Conservation (phyloP, 2,329 filamentous ascomycete genomes). For the Fusarium acutatum region DNA sequence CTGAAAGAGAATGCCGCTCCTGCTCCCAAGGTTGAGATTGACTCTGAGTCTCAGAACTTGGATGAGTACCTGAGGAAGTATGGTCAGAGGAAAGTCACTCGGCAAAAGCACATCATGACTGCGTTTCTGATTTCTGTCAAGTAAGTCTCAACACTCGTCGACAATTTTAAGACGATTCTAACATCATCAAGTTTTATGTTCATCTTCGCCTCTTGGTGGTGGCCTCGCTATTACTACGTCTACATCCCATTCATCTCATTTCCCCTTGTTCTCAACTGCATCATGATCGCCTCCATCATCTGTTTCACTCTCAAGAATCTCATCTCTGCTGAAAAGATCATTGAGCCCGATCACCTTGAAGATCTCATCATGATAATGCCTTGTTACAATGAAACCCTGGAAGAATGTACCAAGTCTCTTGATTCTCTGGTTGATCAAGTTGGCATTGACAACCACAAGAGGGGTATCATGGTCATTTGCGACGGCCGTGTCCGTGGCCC, state of each 20-base stretch:
- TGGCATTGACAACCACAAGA: slow-evolving; percentile 32
- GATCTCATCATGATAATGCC: slow-evolving; percentile 50
- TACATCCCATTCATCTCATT: slow-evolving; percentile 41
- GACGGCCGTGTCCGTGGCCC: slow-evolving; percentile 38
- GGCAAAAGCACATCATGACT: slow-evolving; percentile 25
- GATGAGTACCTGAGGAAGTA: slow-evolving; percentile 15
- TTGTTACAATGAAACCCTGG: slow-evolving; percentile 54
- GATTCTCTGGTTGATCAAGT: slow-evolving; percentile 42
- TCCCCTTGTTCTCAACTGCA: slow-evolving; percentile 37
- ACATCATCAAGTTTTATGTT: slow-evolving; percentile 28
- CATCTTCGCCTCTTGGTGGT: slow-evolving; percentile 40
- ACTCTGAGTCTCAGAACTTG: slow-evolving; percentile 23
- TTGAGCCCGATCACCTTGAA: slow-evolving; percentile 41
- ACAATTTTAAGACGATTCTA: neutral
- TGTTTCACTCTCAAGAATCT: slow-evolving; percentile 26
- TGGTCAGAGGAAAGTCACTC: slow-evolving; percentile 17
- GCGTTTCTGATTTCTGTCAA: slow-evolving; percentile 22
- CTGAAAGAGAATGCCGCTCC: neutral
- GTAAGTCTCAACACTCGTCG: neutral
- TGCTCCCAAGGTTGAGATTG: slow-evolving; percentile 3
- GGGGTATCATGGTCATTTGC: slow-evolving; percentile 36
- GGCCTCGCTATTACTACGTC: slow-evolving; percentile 35
- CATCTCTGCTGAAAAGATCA: slow-evolving; percentile 18
- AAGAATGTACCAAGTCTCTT: slow-evolving; percentile 47
- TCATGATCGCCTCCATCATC: slow-evolving; percentile 38